A percentile compares a stretch with the other conserved stretches of the same genome.
Conservation (phyloP, 331 rosid species). For the Spiraea crenata region DNA sequence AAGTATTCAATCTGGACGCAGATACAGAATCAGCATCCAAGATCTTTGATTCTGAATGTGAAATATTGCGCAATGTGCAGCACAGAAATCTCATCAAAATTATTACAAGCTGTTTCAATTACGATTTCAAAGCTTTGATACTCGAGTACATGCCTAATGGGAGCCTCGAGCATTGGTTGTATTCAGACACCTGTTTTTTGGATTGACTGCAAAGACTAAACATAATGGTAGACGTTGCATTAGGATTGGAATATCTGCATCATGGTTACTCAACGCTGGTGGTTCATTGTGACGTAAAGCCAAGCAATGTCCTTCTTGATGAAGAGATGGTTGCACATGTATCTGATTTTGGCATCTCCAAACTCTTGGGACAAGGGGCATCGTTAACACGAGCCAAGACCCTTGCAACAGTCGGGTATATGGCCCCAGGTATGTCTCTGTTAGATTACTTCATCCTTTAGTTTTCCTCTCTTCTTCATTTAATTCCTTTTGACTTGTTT, state of each 20-base stretch:
- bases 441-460: too few relatives aligned
- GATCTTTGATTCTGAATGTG: conserved; percentile 38
- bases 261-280: conserved; percentile 31
- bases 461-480: too few relatives aligned
- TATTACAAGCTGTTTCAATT: conserved; percentile 30
- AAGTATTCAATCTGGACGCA: conserved; percentile 25
- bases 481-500: too few relatives aligned
- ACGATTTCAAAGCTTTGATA: conserved; percentile 40
- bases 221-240: conserved; percentile 38
- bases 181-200: conserved; percentile 16
- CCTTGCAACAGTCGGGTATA: conserved; percentile 43
- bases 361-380: conserved; percentile 33
- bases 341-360: conserved; percentile 43
- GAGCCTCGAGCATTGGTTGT: conserved; percentile 34
- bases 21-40: conserved; percentile 15
- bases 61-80: conserved; percentile 28
- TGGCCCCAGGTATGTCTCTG: conserved; percentile 29
- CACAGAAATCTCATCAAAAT: conserved; percentile 44
- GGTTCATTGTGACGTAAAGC: conserved; percentile 48
- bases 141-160: conserved; percentile 40
- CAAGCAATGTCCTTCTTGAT: conserved; percentile 37
- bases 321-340: conserved; percentile 45
- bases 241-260: conserved; percentile 41
- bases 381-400: conserved; percentile 26
- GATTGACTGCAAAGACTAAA: conserved; percentile 26